These are phyloP conservation scores for Ascocoryne sarcoides DNA, from an alignment of 2,329 filamentous ascomycete species.

Conservation along the genomic window DNA sequence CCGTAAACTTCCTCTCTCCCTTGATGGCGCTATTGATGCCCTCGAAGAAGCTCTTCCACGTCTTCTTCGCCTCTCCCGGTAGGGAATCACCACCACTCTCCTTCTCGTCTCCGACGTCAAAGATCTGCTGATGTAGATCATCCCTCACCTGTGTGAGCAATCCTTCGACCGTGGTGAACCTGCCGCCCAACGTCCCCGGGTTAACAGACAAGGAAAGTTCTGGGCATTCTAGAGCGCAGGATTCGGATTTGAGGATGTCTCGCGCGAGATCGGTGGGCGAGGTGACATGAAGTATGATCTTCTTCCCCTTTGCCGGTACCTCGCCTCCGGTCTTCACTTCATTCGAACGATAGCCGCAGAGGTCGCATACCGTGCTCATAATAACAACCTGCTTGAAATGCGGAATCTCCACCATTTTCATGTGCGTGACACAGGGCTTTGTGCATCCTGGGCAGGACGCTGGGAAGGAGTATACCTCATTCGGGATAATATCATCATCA, in stretches of 20 bases:
- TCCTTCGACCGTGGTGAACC: constrained; percentile 95
- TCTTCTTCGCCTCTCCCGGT: constrained; percentile 49
- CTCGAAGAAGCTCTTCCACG: constrained; percentile 77
- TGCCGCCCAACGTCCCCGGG: constrained; percentile 86
- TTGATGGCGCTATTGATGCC: constrained; percentile 69
- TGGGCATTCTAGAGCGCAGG: constrained; percentile 75
- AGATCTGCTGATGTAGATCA: constrained; percentile 82
- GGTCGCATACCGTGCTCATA: constrained; percentile 87
- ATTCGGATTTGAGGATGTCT: constrained; percentile 95
- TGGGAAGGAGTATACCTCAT: constrained; percentile 89
- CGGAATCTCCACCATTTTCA: constrained; percentile 98
- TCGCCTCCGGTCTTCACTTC: constrained; percentile 97
- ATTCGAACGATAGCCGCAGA: constrained; percentile 90
- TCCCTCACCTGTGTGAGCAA: constrained; percentile 86
- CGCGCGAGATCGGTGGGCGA: constrained; percentile 67
- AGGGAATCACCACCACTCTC: constrained; percentile 71
- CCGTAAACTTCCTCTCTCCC: constrained; percentile 70
- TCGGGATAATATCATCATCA: constrained; percentile 78
- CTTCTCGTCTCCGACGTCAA: constrained; percentile 55
- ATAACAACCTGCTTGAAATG: constrained; percentile 96
- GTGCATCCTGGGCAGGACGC: constrained; percentile 87
- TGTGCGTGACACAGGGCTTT: constrained; percentile 79
- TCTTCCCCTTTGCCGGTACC: constrained; percentile 76
- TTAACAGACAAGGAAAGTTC: constrained; percentile 83
- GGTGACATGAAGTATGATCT: constrained; percentile 68